Evolutionary conservation across 306 rosid species (phyloP), one percentile per base, ranked within the genome.

Genomic region (Alnus glutinosa): DNA sequence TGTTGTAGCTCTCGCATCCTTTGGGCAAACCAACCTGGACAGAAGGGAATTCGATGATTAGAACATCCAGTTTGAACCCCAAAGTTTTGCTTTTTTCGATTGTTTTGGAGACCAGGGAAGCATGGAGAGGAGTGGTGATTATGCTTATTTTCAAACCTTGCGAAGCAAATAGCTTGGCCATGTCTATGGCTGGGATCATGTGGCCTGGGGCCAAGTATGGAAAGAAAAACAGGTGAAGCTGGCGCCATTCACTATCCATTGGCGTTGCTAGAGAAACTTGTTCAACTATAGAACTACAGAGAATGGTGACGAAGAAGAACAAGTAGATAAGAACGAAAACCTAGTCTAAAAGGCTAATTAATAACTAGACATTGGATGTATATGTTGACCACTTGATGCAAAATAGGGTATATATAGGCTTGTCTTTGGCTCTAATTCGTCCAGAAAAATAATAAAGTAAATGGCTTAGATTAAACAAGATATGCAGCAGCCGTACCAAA

Each of bases 1-100:
- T 36, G 37, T 89, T 87, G 0, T 50, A 14, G 58, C 74, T 87
- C 42, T 91, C 97, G 18, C 82, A 80, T 0, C 92, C 92, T 73
- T 83, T 80, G 2, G 93, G 93, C 12, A 91, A 71, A 0, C 91
- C 97, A 0, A 78, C 75, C 42, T 83, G 46, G 13, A 75, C 46
- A 0, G 61, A 2, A 0, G 94, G 92, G 75, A 93, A 89, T 0
- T 82, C 10, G 62, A 86, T 71, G 63, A 58, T 23, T 3, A 34
- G 46, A 64, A 86, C 49, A 1, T 73, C 5, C 6, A 86, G 68
- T 39, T 28, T 1, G 49, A 55, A 8, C 1, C 10, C 15, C 2
- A 0, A 6, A 28, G 66, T 7, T n/a, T 66, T 67, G 30, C 2
- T 2, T 18, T 54, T 18, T 7, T 61, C 47, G 46, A 79, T 69